phyloP scores from a whole-genome alignment of 352 stramenopile genomes.

The Pythium scleroteichum region DNA sequence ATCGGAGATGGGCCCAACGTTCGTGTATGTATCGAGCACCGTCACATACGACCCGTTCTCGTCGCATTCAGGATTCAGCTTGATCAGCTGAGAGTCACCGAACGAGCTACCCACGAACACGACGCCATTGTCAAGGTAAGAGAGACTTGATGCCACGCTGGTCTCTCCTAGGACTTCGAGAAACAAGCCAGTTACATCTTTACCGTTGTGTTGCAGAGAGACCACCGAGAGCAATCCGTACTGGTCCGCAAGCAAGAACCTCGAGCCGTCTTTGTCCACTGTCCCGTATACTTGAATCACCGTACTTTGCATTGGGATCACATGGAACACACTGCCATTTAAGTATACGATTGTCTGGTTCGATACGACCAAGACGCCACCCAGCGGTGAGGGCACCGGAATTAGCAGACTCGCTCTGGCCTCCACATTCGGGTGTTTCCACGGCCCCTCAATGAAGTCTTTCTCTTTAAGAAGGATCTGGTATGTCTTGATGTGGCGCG shows the following conservation, averaged over 20 bases:
- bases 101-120: slow-evolving; percentile 96
- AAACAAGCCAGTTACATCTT: slow-evolving; percentile 80
- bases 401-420: slow-evolving; percentile 86
- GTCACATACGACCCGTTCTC: slow-evolving; percentile 89
- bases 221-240: slow-evolving; percentile 90
- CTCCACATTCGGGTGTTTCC: slow-evolving; percentile 90
- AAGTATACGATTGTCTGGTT: slow-evolving; percentile 93
- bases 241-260: slow-evolving; percentile 89
- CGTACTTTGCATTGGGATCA: slow-evolving; percentile 91
- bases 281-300: slow-evolving; percentile 89
- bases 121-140: slow-evolving; percentile 94
- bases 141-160: slow-evolving; percentile 88
- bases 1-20: slow-evolving; percentile 98
- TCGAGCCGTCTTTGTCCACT: slow-evolving; percentile 87
- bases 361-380: slow-evolving; percentile 90
- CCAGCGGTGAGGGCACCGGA: slow-evolving; percentile 77
- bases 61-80: slow-evolving; percentile 84
- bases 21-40: slow-evolving; percentile 96
- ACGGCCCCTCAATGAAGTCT: slow-evolving; percentile 87
- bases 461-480: slow-evolving; percentile 89
- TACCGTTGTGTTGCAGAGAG: slow-evolving; percentile 74
- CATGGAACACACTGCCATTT: slow-evolving; percentile 85
- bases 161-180: slow-evolving; percentile 94
- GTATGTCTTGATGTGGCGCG: slow-evolving; percentile 92
- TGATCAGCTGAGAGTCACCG: slow-evolving; percentile 95